Base-by-base conservation (phyloP, 2,329 filamentous ascomycete species). In the Pseudogymnoascus sp. region DNA sequence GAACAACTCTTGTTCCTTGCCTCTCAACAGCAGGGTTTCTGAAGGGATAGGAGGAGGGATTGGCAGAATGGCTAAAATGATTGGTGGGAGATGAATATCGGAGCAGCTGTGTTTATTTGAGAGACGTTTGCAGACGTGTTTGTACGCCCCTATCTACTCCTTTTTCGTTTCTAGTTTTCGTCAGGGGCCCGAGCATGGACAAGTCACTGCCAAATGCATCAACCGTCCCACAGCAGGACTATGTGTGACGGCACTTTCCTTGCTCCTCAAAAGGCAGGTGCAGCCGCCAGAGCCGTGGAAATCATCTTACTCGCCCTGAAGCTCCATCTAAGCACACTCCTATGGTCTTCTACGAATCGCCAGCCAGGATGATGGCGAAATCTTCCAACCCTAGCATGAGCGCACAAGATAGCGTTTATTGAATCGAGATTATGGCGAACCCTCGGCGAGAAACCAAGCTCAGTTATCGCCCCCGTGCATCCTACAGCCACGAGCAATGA, bases 111-210 rank as follows among this genome's bases (percentile, higher is more conserved):
- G 49, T 56, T 56, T 34, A 56, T 56, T 34, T 31, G 28, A 34
- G 18, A 21, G 28, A 56, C 49, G 49, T 56, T 56, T 56, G 49
- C 49, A 53, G 49, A 34, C 25, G 49, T 56, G 49, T 56, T 56
- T 56, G 49, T 56, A 56, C 49, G 49, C 49, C 49, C 28, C 49
- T 56, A 18, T 56, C 46, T 56, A 5, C 49, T 56, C 11, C 49
- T 56, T 56, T 56, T 53, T 56, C 49, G 28, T 56, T 56, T 56
- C 49, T 34, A 34, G 49, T 56, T 56, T 56, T 56, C 49, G 49
- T 56, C 49, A 56, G 49, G 46, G 49, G 49, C 49, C 49, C 28
- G 25, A 34, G 34, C 49, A 56, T 18, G 28, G 21, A 56, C 46
- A 56, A 18, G 49, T 34, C 49, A 34, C 28, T 56, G 16, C 49